phyloP scores from a whole-genome alignment of 2,329 filamentous ascomycete genomes.

The Stachybotrys echinatus region DNA sequence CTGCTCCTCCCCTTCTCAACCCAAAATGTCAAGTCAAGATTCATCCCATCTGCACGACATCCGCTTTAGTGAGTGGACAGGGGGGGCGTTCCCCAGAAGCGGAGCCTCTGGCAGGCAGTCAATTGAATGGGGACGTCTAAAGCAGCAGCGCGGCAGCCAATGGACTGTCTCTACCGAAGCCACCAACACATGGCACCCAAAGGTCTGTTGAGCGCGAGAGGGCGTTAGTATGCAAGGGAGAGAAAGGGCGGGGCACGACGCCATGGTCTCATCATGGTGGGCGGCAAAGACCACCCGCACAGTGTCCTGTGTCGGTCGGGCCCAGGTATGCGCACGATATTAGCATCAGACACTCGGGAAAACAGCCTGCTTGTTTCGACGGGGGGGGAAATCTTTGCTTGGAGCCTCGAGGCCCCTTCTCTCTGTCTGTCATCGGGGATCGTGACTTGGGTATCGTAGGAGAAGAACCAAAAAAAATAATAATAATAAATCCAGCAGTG shows the following conservation, averaged over 20 bases:
- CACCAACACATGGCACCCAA: conserved; percentile 29
- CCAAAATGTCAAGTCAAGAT: conserved; percentile 23
- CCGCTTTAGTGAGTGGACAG: conserved; percentile 3
- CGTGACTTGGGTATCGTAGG: conserved; percentile 7
- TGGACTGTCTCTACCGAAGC: conserved; percentile 16
- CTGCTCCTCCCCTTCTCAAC: conserved; percentile 19
- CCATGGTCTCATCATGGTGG: conserved; percentile 20
- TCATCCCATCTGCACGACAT: conserved; percentile 22
- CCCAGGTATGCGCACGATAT: conserved; percentile 36
- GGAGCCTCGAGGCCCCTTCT: no score
- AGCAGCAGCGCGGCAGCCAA: conserved; percentile 19
- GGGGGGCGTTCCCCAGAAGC: background rate
- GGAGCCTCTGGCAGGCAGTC: no score
- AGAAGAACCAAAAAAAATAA: no score
- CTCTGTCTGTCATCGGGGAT: background rate
- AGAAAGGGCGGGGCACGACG: conserved; percentile 20
- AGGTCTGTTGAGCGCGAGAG: conserved; percentile 24
- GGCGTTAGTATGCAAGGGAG: conserved; percentile 31
- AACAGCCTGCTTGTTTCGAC: no score
- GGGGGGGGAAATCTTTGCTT: no score
- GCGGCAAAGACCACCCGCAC: conserved; percentile 10
- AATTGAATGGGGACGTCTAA: conserved; percentile 15
- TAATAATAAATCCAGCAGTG: conserved; percentile 8
- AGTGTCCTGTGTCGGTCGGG: conserved; percentile 11
- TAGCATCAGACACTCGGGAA: conserved; percentile 29